Evolutionary conservation across 257 asterid species (phyloP).

Genomic region (Vinca minor): DNA sequence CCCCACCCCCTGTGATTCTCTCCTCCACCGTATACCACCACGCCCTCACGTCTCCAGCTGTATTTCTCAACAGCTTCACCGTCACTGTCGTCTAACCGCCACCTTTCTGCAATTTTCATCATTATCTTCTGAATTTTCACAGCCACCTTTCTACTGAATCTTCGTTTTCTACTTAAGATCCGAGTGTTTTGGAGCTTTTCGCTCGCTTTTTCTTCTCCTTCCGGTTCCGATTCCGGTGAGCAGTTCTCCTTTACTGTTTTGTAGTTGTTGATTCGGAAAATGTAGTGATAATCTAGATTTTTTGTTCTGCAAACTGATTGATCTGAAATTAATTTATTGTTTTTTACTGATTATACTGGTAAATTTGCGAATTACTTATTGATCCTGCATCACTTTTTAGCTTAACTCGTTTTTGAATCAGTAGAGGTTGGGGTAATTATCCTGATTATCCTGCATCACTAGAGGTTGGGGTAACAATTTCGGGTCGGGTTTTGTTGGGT

Average conservation of each 20-base stretch:
- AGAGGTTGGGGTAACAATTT: too few species aligned
- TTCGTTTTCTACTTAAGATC: conserved; percentile 6
- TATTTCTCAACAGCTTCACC: background rate
- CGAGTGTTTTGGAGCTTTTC: background rate
- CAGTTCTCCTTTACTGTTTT: background rate
- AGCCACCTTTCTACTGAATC: background rate
- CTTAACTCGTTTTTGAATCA: background rate
- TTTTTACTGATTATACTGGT: background rate
- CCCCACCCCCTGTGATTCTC: background rate
- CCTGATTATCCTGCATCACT: too few species aligned
- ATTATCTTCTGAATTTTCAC: background rate
- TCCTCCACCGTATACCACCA: conserved; percentile 3
- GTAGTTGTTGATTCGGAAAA: background rate
- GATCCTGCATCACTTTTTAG: background rate
- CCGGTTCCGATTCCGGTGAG: background rate
- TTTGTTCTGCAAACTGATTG: conserved; percentile 5
- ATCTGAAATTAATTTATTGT: background rate
- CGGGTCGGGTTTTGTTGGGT: too few species aligned
- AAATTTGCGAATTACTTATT: background rate
- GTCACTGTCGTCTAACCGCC: background rate
- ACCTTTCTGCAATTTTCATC: background rate
- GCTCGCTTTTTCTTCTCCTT: background rate
- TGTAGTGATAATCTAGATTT: background rate
- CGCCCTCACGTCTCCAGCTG: background rate
- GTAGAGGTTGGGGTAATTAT: background rate